Percentiles rank a stretch among this genome's conserved stretches.
These are phyloP conservation scores for Pisolithus orientalis DNA, from an alignment of 768 basidiomycete species.

Conservation along the genomic window DNA sequence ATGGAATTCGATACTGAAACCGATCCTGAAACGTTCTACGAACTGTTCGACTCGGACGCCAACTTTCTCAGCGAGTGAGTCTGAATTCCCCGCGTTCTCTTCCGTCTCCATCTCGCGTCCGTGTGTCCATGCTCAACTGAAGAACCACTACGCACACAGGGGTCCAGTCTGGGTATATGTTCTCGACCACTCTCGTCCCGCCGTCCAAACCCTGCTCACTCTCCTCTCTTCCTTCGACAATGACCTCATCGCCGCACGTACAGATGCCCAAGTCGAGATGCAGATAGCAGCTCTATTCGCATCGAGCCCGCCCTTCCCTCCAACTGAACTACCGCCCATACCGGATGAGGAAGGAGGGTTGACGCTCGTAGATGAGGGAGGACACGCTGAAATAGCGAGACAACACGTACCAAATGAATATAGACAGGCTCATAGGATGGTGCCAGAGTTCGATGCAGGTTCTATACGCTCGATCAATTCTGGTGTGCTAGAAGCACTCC, in stretches of 20 bases:
- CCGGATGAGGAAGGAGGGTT: slow-evolving; percentile 20
- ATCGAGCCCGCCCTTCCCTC: slow-evolving; percentile 77
- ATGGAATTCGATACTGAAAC: slow-evolving; percentile 85
- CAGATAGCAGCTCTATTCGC: slow-evolving; percentile 76
- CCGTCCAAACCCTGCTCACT: slow-evolving; percentile 73
- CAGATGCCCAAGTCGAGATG: slow-evolving; percentile 63
- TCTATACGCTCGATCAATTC: slow-evolving; percentile 41
- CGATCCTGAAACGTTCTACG: slow-evolving; percentile 72
- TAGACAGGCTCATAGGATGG: too few relatives aligned
- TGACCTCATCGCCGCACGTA: slow-evolving; percentile 68
- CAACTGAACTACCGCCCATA: slow-evolving; percentile 50
- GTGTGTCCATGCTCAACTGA: slow-evolving; percentile 4
- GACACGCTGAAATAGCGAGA: too few relatives aligned
- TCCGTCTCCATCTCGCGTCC: background rate
- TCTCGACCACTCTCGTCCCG: slow-evolving; percentile 65
- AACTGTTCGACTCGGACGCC: slow-evolving; percentile 76
- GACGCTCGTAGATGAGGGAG: slow-evolving; percentile 6
- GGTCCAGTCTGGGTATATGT: slow-evolving; percentile 92
- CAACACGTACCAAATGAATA: too few relatives aligned
- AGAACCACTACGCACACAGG: slow-evolving; percentile 30
- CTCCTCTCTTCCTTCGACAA: slow-evolving; percentile 57
- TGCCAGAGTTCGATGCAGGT: slow-evolving; percentile 23
- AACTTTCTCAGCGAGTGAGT: slow-evolving; percentile 72
- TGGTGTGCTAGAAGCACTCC: slow-evolving; percentile 41
- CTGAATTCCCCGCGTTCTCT: background rate